Conservation (phyloP, 202 grass and related monocot species). For the Alloteropsis angusta region DNA sequence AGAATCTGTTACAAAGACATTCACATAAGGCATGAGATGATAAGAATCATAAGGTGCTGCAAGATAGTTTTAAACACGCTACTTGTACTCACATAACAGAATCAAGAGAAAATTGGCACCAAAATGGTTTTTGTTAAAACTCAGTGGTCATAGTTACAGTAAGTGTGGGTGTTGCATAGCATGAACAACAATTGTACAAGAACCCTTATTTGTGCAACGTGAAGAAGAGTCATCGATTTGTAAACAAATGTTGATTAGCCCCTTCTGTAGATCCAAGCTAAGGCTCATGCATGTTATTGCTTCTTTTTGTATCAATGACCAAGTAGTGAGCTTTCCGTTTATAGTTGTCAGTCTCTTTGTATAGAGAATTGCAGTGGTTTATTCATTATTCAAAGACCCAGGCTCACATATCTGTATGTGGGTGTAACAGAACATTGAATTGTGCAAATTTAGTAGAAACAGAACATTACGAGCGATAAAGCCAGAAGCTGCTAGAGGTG, state of each 20-base stretch:
- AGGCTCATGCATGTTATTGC: neutral
- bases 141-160: neutral
- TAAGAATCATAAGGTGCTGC: neutral
- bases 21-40: neutral
- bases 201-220: neutral
- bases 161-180: neutral
- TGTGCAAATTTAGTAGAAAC: neutral
- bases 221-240: neutral
- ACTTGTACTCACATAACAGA: neutral
- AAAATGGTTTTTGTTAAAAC: neutral
- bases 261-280: neutral
- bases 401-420: neutral
- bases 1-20: slow-evolving; percentile 45
- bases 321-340: neutral
- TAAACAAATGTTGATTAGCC: neutral
- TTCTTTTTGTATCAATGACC: neutral
- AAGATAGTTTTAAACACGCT: neutral
- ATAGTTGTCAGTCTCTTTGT: neutral
- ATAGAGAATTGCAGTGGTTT: neutral
- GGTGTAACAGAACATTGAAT: neutral
- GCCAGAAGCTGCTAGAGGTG: too few relatives aligned
- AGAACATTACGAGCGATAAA: neutral
- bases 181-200: neutral
- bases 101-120: neutral
- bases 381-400: neutral